These are phyloP conservation scores for Euryodendron excelsum DNA, from an alignment of 148 eudicot species.

Conservation along the genomic window DNA sequence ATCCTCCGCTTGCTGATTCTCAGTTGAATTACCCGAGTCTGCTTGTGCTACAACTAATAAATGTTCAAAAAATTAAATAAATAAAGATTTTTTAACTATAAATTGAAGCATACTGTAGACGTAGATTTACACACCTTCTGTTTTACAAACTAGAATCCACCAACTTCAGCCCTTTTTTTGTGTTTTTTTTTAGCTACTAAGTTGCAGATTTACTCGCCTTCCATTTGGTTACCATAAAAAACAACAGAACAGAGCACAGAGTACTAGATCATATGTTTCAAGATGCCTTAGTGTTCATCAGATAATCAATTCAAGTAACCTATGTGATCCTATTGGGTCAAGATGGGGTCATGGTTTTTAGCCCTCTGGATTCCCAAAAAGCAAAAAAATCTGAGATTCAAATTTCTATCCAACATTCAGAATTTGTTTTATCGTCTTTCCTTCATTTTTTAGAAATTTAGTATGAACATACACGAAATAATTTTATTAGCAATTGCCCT, in stretches of 20 bases:
- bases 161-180: background rate
- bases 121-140: background rate
- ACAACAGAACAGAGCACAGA: background rate
- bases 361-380: background rate
- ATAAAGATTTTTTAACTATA: background rate
- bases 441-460: background rate
- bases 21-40: constrained; percentile 42
- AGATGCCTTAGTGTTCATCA: background rate
- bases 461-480: background rate
- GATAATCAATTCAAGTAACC: constrained; percentile 3
- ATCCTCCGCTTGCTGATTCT: constrained; percentile 70
- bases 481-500: background rate
- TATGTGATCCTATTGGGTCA: background rate
- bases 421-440: no score
- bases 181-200: background rate
- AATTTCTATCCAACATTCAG: background rate
- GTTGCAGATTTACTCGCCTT: background rate
- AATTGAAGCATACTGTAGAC: background rate
- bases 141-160: constrained; percentile 10
- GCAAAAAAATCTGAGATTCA: background rate
- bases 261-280: background rate
- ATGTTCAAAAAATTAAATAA: constrained; percentile 12
- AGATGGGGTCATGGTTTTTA: background rate
- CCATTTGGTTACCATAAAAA: background rate
- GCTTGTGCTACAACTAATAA: constrained; percentile 46